A percentile compares a stretch with the other conserved stretches of the same genome.
phyloP scores from a whole-genome alignment of 108 stramenopile genomes.

The Fragilaria crotonensis region DNA sequence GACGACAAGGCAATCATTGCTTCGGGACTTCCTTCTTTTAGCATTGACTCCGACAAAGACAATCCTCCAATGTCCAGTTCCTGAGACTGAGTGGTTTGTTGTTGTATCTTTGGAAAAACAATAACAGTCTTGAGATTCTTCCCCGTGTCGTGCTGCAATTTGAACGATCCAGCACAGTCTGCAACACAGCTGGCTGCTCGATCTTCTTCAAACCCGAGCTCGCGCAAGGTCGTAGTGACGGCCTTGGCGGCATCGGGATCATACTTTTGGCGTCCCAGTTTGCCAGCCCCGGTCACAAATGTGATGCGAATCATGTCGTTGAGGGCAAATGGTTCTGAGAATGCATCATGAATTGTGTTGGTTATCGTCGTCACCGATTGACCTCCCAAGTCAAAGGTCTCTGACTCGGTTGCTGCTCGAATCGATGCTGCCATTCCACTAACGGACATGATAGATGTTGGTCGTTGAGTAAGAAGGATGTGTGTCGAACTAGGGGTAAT shows the following conservation, averaged over 20 bases:
- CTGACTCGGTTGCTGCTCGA: slow-evolving; percentile 57
- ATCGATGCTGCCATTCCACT: slow-evolving; percentile 74
- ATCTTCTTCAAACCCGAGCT: slow-evolving; percentile 86
- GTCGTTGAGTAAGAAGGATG: no score
- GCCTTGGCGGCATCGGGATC: slow-evolving; percentile 80
- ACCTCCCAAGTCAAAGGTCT: slow-evolving; percentile 80
- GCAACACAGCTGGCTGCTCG: slow-evolving; percentile 71
- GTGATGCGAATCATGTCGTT: slow-evolving; percentile 80
- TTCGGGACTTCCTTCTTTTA: slow-evolving; percentile 57
- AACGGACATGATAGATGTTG: no score
- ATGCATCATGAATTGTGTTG: slow-evolving; percentile 52
- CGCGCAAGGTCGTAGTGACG: slow-evolving; percentile 63
- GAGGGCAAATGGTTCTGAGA: slow-evolving; percentile 51
- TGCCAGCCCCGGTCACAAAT: slow-evolving; percentile 84
- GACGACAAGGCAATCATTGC: slow-evolving; percentile 61
- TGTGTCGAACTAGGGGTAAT: no score
- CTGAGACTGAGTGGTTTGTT: no score
- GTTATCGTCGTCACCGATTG: slow-evolving; percentile 45
- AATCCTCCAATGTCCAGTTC: slow-evolving; percentile 9
- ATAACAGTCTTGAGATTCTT: slow-evolving; percentile 93
- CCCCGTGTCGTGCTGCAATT: slow-evolving; percentile 93
- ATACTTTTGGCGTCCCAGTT: slow-evolving; percentile 78
- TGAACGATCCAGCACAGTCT: slow-evolving; percentile 85
- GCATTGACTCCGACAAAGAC: slow-evolving; percentile 21
- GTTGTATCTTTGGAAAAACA: slow-evolving; percentile 76